Conservation (phyloP, 371 early-diverging fungal species). For the Mortierella sp. region DNA sequence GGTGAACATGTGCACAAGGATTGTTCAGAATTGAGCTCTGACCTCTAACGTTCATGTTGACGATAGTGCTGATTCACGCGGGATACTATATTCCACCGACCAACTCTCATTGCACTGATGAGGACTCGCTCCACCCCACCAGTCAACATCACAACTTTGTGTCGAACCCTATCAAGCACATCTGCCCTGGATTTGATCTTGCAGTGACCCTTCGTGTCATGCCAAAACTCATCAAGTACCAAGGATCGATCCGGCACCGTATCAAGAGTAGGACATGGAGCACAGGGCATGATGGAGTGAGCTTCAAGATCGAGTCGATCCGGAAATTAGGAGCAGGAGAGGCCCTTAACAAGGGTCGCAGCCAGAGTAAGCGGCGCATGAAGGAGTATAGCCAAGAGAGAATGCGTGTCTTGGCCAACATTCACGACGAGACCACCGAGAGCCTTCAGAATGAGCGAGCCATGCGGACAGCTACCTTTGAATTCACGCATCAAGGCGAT, state of each 20-base stretch:
- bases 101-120: constrained; percentile 21
- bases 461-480: constrained; percentile 59
- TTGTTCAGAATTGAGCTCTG: not conserved
- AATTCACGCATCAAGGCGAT: constrained; percentile 62
- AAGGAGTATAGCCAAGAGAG: constrained; percentile 42
- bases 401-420: constrained; percentile 42
- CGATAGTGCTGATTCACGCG: constrained; percentile 69
- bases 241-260: constrained; percentile 74
- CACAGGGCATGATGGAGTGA: constrained; percentile 81
- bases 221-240: constrained; percentile 79
- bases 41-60: not conserved
- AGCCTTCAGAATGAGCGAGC: constrained; percentile 52
- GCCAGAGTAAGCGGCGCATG: constrained; percentile 51
- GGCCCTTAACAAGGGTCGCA: constrained; percentile 49
- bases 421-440: constrained; percentile 51
- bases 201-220: constrained; percentile 80
- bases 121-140: constrained; percentile 41
- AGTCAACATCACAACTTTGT: constrained; percentile 56
- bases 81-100: constrained; percentile 62
- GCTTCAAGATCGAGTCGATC: constrained; percentile 77
- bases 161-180: constrained; percentile 28
- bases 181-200: constrained; percentile 69
- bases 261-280: constrained; percentile 78
- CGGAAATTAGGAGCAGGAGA: constrained; percentile 58
- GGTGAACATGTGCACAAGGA: too few relatives aligned